Conservation (phyloP, 768 basidiomycete species). For the Coprinopsis cinerea region DNA sequence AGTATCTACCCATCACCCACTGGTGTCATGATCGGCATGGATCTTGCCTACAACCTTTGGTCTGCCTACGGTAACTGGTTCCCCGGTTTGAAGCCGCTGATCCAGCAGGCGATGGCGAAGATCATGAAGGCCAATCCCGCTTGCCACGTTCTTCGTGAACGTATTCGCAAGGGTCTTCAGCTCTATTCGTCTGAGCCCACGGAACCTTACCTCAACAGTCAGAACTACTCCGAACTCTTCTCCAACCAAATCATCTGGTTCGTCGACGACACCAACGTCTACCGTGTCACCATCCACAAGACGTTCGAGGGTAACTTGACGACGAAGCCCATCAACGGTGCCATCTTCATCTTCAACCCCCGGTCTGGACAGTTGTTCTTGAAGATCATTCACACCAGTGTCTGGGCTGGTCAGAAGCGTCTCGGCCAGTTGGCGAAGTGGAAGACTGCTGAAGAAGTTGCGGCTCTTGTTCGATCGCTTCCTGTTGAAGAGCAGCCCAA, state of each 20-base stretch:
- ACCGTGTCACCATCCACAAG: constrained; percentile 98
- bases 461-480: constrained; percentile 91
- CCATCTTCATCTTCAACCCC: constrained; percentile 99
- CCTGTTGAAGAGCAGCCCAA: constrained; percentile 99
- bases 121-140: constrained; percentile 99
- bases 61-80: constrained; percentile 99
- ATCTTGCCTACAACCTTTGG: constrained; percentile 97
- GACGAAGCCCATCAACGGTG: constrained; percentile 97
- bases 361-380: constrained; percentile 97
- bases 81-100: constrained; percentile 96
- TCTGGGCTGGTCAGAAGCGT: constrained; percentile 99
- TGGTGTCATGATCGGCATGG: constrained; percentile 98
- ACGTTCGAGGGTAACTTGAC: constrained; percentile 99
- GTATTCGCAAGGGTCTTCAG: constrained; percentile 97
- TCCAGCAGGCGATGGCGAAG: constrained; percentile 99
- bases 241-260: constrained; percentile 99
- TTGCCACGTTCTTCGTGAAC: constrained; percentile 93
- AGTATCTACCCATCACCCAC: constrained; percentile 99
- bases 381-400: constrained; percentile 99
- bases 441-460: constrained; percentile 99
- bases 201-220: constrained; percentile 97
- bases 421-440: constrained; percentile 98
- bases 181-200: constrained; percentile 99
- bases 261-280: constrained; percentile 99
- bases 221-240: constrained; percentile 95